phyloP scores from a whole-genome alignment of 495 filamentous ascomycete species.

The Xylaria nigripes region DNA sequence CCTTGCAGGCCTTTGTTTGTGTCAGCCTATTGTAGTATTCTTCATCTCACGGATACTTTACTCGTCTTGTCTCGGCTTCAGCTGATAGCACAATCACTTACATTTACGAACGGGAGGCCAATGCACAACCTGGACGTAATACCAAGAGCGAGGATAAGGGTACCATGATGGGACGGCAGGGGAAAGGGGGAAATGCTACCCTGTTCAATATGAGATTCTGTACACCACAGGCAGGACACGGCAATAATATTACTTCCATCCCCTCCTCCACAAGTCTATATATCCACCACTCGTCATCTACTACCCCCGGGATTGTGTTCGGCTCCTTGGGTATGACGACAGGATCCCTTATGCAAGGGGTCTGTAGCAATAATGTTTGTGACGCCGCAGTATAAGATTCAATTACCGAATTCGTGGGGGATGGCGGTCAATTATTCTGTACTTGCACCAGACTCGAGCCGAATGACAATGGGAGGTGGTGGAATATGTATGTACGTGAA shows the following conservation, averaged over 20 bases:
- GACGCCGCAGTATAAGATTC: not conserved
- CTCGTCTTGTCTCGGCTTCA: constrained; percentile 10
- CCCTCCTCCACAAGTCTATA: not conserved
- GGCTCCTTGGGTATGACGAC: constrained; percentile 27
- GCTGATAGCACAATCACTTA: not conserved
- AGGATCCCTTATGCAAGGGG: constrained; percentile 24
- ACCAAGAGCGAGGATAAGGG: constrained; percentile 1
- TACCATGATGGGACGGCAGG: not conserved
- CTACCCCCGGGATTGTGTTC: constrained; percentile 13
- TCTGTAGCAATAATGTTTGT: constrained; percentile 9
- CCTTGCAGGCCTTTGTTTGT: constrained; percentile 14
- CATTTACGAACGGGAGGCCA: constrained; percentile 3
- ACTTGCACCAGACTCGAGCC: not conserved
- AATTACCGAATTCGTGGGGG: constrained; percentile 1
- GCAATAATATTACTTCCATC: not conserved
- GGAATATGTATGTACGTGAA: constrained; percentile 1
- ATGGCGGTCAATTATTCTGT: not conserved
- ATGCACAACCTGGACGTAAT: constrained; percentile 4
- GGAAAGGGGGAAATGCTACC: constrained; percentile 13
- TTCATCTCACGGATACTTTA: constrained; percentile 25
- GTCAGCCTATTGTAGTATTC: constrained; percentile 21
- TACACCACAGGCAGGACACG: not conserved
- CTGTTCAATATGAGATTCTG: not conserved
- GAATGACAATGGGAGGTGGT: constrained; percentile 3
- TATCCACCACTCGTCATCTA: not conserved